Evolutionary conservation across 139 green algal genomes (phyloP), one percentile per base, ranked within the genome.

Genomic region (Auxenochlorella pyrenoidosa): DNA sequence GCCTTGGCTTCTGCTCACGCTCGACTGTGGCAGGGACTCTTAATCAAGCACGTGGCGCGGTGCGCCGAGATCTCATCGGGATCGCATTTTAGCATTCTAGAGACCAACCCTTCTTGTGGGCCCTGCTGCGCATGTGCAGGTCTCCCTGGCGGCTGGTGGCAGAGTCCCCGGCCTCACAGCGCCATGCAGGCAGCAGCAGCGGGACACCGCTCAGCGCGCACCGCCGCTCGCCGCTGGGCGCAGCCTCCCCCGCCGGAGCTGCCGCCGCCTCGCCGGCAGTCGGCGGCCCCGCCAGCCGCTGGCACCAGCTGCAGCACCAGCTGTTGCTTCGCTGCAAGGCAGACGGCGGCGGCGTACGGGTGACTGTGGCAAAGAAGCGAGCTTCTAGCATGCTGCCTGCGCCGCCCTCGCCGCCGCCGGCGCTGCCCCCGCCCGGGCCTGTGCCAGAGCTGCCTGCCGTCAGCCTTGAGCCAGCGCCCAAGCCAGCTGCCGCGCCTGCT

Each of bases 261-360:
- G 75, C 76, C 30, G 38, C 59, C 3, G 6, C 79, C 79, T 43
- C 40, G 26, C 59, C 83, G 24, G 34, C 28, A 15, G 36, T 13
- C 8, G 71, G 26, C 19, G 71, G 40, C 38, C 34, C 28, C 38
- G 16, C 30, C 38, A 22, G 43, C 43, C 34, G 66, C 66, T 86
- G 82, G 82, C 43, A 51, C 21, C 41, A 65, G 22, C 71, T 87
- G 34, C 70, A 77, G 73, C 54, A 72, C 58, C 84, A 89, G 76
- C 47, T 89, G 58, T 36, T 89, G 85, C 59, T 72, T 63, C 59
- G 85, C 13, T 76, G 76, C 76, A 58, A 85, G 44, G 60, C n/a
- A 13, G 85, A 85, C 5, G 85, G 51, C 16, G 85, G 85, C 75
- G 85, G 85, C 41, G 10, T 89, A 0, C 43, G 85, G 22, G n/a